Conservation (phyloP, 441 rosid species). For the Aleurites moluccanus region DNA sequence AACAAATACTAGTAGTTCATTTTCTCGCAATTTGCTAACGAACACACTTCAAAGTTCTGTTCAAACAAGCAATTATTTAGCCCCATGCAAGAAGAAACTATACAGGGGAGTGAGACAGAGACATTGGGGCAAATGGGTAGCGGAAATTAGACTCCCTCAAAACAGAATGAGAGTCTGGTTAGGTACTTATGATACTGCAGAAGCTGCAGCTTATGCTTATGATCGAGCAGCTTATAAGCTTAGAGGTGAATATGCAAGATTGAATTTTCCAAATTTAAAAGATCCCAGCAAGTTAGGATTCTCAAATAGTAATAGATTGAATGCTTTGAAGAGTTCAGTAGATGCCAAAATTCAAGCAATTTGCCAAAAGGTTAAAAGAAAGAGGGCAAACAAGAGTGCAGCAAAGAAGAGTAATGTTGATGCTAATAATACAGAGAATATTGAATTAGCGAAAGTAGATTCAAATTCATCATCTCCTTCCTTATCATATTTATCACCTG, state of each 20-base stretch:
- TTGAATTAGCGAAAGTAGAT: slow-evolving; percentile 26
- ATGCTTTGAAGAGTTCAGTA: slow-evolving; percentile 61
- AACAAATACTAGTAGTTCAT: slow-evolving; percentile 15
- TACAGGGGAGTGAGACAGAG: slow-evolving; percentile 95
- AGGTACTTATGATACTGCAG: slow-evolving; percentile 82
- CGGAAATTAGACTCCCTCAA: slow-evolving; percentile 85
- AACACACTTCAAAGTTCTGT: slow-evolving; percentile 32
- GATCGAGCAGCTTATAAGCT: slow-evolving; percentile 96
- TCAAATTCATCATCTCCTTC: slow-evolving; percentile 39
- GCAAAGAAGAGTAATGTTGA: slow-evolving; percentile 30
- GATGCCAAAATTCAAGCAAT: slow-evolving; percentile 90
- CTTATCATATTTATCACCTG: slow-evolving; percentile 32
- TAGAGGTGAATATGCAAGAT: slow-evolving; percentile 87
- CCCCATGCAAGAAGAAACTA: slow-evolving; percentile 61
- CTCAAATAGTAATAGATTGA: slow-evolving; percentile 49
- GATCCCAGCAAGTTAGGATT: slow-evolving; percentile 61
- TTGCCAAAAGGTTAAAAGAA: slow-evolving; percentile 70
- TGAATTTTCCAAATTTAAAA: slow-evolving; percentile 77
- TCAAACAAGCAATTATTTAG: slow-evolving; percentile 23
- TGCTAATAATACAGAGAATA: slow-evolving; percentile 3
- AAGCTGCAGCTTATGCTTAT: slow-evolving; percentile 92
- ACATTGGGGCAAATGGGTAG: slow-evolving; percentile 99
- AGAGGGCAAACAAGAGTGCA: slow-evolving; percentile 56
- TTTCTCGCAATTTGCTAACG: slow-evolving; percentile 19
- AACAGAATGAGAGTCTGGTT: slow-evolving; percentile 80